Conservation (phyloP, 2,329 filamentous ascomycete genomes). For the Sarocladium oryzae region DNA sequence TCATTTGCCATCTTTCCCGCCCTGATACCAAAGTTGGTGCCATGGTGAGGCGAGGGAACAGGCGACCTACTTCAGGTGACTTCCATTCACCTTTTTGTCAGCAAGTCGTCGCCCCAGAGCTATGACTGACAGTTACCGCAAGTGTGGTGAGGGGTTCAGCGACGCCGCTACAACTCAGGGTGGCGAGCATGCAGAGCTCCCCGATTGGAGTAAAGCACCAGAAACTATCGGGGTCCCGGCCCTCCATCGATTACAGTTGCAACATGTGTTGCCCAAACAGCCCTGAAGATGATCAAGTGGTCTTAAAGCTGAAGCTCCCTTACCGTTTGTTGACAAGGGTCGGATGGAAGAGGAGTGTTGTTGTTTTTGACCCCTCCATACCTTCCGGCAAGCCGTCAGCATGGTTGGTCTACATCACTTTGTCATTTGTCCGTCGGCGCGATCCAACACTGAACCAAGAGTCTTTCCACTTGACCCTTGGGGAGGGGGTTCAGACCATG, state of each 20-base stretch:
- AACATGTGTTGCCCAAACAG: too few species aligned
- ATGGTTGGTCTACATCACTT: too few species aligned
- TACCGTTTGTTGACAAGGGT: neutral
- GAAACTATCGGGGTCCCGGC: constrained; percentile 9
- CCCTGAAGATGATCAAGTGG: too few species aligned
- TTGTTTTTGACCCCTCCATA: neutral
- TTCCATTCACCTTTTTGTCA: constrained; percentile 7
- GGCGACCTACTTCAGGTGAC: neutral
- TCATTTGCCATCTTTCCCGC: neutral
- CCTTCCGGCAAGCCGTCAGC: neutral
- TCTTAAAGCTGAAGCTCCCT: too few species aligned
- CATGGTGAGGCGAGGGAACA: neutral
- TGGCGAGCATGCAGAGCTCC: constrained; percentile 5
- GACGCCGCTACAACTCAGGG: neutral
- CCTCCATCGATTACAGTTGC: neutral
- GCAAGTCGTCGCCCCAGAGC: neutral
- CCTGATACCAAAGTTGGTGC: neutral
- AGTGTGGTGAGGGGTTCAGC: constrained; percentile 5
- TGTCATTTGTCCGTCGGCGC: neutral
- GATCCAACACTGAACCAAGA: neutral
- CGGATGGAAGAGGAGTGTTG: neutral
- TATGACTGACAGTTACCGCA: neutral
- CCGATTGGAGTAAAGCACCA: constrained; percentile 4
- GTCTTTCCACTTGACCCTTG: constrained; percentile 2
- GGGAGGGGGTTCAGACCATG: neutral